Base-by-base conservation (phyloP, 345 rosid genomes). In the Anastatica hierochuntica region DNA sequence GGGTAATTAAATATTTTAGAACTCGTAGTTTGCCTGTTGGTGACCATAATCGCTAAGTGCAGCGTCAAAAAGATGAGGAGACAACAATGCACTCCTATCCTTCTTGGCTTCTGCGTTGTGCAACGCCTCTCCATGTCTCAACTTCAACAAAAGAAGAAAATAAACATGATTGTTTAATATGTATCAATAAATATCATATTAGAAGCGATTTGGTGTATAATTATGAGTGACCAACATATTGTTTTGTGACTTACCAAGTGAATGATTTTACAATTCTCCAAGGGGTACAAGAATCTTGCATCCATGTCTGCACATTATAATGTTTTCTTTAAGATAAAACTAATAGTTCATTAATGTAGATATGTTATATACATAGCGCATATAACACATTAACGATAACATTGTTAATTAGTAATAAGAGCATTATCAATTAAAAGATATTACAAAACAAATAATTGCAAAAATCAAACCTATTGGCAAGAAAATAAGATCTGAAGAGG, bases 101-200 rank as follows among this genome's bases (percentile, higher is more conserved):
- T 55, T 76, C 33, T 62, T 69, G 42, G 75, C 81, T 53, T 72
- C 84, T 5, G 76, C 75, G 36, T 84, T 84, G 72, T 84, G 88
- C 49, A 67, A 26, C 6, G 83, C 94, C 64, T 81, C 76, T 39
- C 84, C 88, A 60, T 84, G 94, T 74, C 94, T 76, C 64, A 84
- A 64, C 94, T 84, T 67, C 2, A 51, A 14, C 23, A 13, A 38
- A 44, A 7, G 2, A 60, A 39, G 38, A 1, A 53, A 9, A 10
- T 38, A 45, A 21, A 21, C 24, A 31, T 1, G 40, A n/a, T n/a
- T n/a, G n/a, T n/a, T n/a, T 27, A 21, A 4, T 38, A 52, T 5
- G 7, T 9, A 60, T 19, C 26, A 53, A 21, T 21, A 21, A 10
- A 11, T 43, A 23, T n/a, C n/a, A n/a, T n/a, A n/a, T n/a, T n/a